Percentiles rank a stretch among this genome's conserved stretches.
Conservation (phyloP, 345 rosid genomes). For the Jatropha curcas region DNA sequence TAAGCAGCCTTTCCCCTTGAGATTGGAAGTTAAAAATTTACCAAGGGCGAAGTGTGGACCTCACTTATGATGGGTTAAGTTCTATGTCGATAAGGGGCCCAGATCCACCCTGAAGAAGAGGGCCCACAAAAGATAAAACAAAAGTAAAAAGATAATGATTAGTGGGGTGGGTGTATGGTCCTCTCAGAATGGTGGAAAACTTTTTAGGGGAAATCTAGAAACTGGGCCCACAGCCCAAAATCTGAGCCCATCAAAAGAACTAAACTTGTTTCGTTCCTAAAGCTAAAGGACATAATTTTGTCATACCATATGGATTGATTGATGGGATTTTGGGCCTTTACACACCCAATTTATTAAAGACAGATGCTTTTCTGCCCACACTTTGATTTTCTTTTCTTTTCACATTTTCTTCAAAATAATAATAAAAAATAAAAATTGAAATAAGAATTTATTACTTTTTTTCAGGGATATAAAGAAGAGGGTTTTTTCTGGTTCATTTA, state of each 20-base stretch:
- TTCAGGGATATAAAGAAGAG: no score
- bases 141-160: conserved; percentile 19
- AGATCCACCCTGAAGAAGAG: neutral
- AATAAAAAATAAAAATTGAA: no score
- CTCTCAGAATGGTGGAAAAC: conserved; percentile 5
- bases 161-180: conserved; percentile 31
- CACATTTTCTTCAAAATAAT: no score
- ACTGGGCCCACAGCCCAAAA: conserved; percentile 21
- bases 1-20: no score
- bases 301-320: conserved; percentile 26
- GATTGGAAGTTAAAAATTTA: no score
- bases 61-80: neutral
- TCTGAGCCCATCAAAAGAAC: conserved; percentile 17
- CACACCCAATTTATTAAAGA: neutral
- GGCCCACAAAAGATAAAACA: conserved; percentile 17
- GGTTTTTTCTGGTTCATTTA: neutral
- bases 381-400: neutral
- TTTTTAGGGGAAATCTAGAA: conserved; percentile 16
- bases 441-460: no score
- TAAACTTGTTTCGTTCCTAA: neutral
- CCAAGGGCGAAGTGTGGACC: neutral
- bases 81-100: neutral
- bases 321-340: conserved; percentile 19
- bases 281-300: conserved; percentile 12
- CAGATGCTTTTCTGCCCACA: conserved; percentile 22